These are phyloP conservation scores for Prunus fruticosa DNA, from an alignment of 306 rosid genomes.

Conservation along the genomic window DNA sequence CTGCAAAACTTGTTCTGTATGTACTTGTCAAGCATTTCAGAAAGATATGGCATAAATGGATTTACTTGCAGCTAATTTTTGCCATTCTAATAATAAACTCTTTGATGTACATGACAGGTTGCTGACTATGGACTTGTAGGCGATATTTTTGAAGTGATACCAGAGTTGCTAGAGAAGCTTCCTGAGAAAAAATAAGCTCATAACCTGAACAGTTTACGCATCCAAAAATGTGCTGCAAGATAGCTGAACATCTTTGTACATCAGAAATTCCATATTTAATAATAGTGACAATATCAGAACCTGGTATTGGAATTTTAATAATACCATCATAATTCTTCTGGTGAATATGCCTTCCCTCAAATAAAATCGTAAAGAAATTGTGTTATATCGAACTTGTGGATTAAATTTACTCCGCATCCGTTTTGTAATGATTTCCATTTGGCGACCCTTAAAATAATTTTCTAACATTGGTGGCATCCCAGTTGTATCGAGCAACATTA, in stretches of 20 bases:
- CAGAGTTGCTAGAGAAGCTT: conserved; percentile 82
- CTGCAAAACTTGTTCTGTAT: neutral
- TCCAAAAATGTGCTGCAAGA: neutral
- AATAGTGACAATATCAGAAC: neutral
- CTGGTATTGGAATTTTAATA: neutral
- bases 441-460: too few species aligned
- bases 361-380: too few species aligned
- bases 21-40: neutral
- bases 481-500: too few species aligned
- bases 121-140: conserved; percentile 95
- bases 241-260: neutral
- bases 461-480: too few species aligned
- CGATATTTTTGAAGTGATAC: conserved; percentile 79
- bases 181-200: conserved; percentile 59
- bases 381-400: too few species aligned
- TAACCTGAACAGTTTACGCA: conserved; percentile 14
- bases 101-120: conserved; percentile 52
- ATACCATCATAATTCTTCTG: neutral
- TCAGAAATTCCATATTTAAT: conserved; percentile 2
- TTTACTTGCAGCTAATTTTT: neutral
- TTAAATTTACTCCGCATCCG: too few species aligned
- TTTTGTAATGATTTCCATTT: too few species aligned
- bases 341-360: neutral
- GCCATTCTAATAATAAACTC: neutral
- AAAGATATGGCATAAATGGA: neutral